phyloP scores from a whole-genome alignment of 2,329 filamentous ascomycete genomes.

The Blumeriella jaapii region DNA sequence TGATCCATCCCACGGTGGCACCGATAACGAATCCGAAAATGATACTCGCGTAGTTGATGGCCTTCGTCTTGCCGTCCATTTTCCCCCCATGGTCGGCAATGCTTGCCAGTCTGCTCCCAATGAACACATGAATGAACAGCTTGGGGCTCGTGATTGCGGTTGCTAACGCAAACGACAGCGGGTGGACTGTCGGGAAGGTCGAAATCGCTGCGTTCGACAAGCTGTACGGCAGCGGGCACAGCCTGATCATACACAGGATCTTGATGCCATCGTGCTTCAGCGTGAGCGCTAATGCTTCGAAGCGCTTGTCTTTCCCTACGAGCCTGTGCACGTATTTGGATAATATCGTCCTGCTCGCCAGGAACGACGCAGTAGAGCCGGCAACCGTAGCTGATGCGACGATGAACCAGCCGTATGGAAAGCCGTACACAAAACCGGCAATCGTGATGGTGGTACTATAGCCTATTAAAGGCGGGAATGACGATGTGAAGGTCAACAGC shows the following conservation, averaged over 20 bases:
- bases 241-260: slow-evolving; percentile 79
- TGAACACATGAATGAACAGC: slow-evolving; percentile 82
- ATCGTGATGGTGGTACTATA: slow-evolving; percentile 58
- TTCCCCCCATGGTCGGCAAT: slow-evolving; percentile 74
- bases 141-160: slow-evolving; percentile 78
- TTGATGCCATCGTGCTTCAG: slow-evolving; percentile 83
- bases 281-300: slow-evolving; percentile 78
- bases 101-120: slow-evolving; percentile 70
- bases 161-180: slow-evolving; percentile 64
- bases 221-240: slow-evolving; percentile 88
- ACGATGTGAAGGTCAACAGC: slow-evolving; percentile 51
- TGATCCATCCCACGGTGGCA: slow-evolving; percentile 65
- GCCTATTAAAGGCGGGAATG: slow-evolving; percentile 61
- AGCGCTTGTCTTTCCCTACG: slow-evolving; percentile 73
- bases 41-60: slow-evolving; percentile 77
- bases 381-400: slow-evolving; percentile 64
- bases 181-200: slow-evolving; percentile 80
- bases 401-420: slow-evolving; percentile 61
- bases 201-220: slow-evolving; percentile 89
- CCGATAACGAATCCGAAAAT: slow-evolving; percentile 60
- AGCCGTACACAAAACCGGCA: slow-evolving; percentile 59
- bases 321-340: slow-evolving; percentile 68
- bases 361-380: slow-evolving; percentile 69
- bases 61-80: slow-evolving; percentile 70
- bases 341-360: slow-evolving; percentile 69